Evolutionary conservation across 768 basidiomycete species (phyloP).

Genomic region (Chalciporus piperatus): DNA sequence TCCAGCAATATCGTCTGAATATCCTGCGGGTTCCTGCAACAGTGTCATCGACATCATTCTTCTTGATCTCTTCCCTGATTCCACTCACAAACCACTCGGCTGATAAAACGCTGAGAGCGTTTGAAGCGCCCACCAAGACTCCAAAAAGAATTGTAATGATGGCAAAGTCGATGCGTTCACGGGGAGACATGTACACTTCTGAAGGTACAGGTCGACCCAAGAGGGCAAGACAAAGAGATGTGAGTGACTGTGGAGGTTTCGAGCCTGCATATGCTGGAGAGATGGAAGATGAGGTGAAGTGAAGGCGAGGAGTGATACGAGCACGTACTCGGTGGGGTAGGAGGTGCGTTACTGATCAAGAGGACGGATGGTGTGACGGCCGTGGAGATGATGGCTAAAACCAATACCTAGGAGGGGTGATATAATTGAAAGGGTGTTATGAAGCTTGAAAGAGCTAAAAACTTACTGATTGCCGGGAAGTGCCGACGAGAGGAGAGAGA

Average conservation of each 20-base stretch:
- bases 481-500: conserved; percentile 59
- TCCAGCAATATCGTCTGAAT: conserved; percentile 62
- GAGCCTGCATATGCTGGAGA: conserved; percentile 65
- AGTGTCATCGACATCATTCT: conserved; percentile 9
- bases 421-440: conserved; percentile 13
- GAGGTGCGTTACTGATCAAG: conserved; percentile 59
- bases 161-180: conserved; percentile 69
- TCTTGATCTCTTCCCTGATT: conserved; percentile 18
- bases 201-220: conserved; percentile 38
- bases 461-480: conserved; percentile 57
- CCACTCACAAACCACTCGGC: conserved; percentile 62
- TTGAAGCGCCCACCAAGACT: conserved; percentile 60
- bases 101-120: conserved; percentile 63
- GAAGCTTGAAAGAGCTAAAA: conserved; percentile 16
- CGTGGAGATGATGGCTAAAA: conserved; percentile 70
- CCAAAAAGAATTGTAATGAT: conserved; percentile 63
- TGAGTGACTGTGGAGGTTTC: conserved; percentile 50
- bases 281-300: not conserved
- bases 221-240: conserved; percentile 52
- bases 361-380: conserved; percentile 57
- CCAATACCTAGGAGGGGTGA: conserved; percentile 49
- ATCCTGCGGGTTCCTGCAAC: conserved; percentile 66
- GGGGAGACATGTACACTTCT: conserved; percentile 55
- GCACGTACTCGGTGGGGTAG: conserved; percentile 71
- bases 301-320: conserved; percentile 5